phyloP scores from a whole-genome alignment of 2,329 filamentous ascomycete species.

The Aspergillus novoparasiticus region DNA sequence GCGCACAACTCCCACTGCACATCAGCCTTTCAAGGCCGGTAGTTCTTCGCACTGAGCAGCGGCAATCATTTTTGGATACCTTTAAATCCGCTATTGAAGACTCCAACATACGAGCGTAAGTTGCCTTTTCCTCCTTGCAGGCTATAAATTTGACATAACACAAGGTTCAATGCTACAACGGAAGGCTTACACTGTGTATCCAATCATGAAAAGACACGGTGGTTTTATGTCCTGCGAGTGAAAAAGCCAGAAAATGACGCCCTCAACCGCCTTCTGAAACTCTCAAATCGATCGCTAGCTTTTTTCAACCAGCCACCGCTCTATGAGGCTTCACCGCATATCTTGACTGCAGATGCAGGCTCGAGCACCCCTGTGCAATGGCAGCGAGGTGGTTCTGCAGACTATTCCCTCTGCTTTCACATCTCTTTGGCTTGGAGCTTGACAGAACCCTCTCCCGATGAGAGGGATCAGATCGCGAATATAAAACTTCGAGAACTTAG shows the following conservation, averaged over 20 bases:
- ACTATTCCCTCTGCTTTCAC: conserved; percentile 70
- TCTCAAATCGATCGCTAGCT: conserved; percentile 66
- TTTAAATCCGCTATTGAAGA: conserved; percentile 52
- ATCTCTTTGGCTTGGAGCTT: conserved; percentile 88
- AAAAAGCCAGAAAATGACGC: conserved; percentile 51
- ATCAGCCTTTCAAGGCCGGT: conserved; percentile 87
- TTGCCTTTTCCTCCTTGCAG: conserved; percentile 10
- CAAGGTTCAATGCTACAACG: conserved; percentile 55
- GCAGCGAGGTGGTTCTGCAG: conserved; percentile 22
- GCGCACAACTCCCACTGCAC: conserved; percentile 78
- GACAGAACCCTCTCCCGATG: conserved; percentile 51
- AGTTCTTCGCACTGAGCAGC: conserved; percentile 70
- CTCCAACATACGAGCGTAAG: conserved; percentile 50
- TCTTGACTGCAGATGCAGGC: not conserved
- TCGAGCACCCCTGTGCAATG: not conserved
- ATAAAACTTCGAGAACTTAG: conserved; percentile 35
- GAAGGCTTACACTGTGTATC: conserved; percentile 63
- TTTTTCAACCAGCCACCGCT: conserved; percentile 69
- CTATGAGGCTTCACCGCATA: conserved; percentile 52
- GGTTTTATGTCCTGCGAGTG: conserved; percentile 79
- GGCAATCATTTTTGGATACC: conserved; percentile 65
- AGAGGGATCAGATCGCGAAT: conserved; percentile 33
- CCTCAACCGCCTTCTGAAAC: conserved; percentile 63
- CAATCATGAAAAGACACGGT: conserved; percentile 69
- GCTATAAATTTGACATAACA: conserved; percentile 8